A percentile compares a stretch with the other conserved stretches of the same genome.
These are phyloP conservation scores for Didymosphaeria variabile DNA, from an alignment of 2,329 filamentous ascomycete species.

Conservation along the genomic window DNA sequence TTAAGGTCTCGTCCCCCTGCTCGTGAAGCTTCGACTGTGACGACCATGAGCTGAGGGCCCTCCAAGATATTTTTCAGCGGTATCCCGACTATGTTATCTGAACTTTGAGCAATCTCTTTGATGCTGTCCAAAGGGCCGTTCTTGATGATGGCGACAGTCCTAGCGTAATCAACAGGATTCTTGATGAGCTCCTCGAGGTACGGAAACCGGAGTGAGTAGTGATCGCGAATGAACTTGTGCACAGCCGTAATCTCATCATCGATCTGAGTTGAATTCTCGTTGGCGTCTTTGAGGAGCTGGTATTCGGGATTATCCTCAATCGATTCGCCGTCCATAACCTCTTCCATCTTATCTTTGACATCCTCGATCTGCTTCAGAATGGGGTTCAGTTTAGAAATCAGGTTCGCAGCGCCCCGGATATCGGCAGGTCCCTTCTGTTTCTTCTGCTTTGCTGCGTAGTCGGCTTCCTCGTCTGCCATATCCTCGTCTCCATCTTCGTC, in stretches of 20 bases:
- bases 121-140: constrained; percentile 93
- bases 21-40: constrained; percentile 92
- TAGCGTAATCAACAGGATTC: constrained; percentile 93
- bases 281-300: constrained; percentile 85
- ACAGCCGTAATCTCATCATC: constrained; percentile 91
- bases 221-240: constrained; percentile 95
- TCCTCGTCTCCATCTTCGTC: constrained; percentile 64
- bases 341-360: constrained; percentile 72
- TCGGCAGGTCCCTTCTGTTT: constrained; percentile 74
- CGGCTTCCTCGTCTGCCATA: constrained; percentile 68
- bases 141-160: constrained; percentile 90
- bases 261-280: constrained; percentile 88
- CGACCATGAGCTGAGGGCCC: constrained; percentile 91
- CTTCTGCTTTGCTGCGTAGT: constrained; percentile 63
- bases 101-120: constrained; percentile 77
- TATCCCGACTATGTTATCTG: constrained; percentile 78
- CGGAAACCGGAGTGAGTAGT: constrained; percentile 93
- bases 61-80: constrained; percentile 84
- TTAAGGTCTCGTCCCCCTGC: constrained; percentile 82
- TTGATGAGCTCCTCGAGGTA: constrained; percentile 90
- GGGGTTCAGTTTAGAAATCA: constrained; percentile 84
- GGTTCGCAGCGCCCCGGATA: constrained; percentile 77
- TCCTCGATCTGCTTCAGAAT: constrained; percentile 71
- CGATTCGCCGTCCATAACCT: constrained; percentile 73
- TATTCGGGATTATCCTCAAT: constrained; percentile 94